Evolutionary conservation across 2,329 filamentous ascomycete species (phyloP).

Genomic region (Aspergillus pseudoglaucus): DNA sequence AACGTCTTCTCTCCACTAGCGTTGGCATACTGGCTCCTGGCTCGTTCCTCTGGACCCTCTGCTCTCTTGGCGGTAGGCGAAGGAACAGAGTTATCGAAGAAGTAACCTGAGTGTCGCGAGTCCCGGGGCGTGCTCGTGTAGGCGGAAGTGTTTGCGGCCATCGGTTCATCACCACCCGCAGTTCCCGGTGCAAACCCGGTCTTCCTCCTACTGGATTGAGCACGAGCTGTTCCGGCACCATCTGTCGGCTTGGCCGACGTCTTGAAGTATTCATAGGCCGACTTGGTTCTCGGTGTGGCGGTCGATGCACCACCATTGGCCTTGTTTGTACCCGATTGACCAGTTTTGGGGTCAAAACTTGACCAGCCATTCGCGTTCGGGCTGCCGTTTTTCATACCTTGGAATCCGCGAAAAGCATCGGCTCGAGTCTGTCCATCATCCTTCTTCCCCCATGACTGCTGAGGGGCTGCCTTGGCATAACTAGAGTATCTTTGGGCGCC

Average conservation of each 20-base stretch:
- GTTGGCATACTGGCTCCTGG: conserved; percentile 50
- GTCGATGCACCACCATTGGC: conserved; percentile 14
- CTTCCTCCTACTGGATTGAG: conserved; percentile 43
- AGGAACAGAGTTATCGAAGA: conserved; percentile 31
- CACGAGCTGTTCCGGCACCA: conserved; percentile 29
- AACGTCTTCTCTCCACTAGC: conserved; percentile 52
- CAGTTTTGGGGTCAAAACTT: conserved; percentile 35
- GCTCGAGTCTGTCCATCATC: conserved; percentile 37
- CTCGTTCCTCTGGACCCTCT: conserved; percentile 40
- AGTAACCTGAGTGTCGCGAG: conserved; percentile 20
- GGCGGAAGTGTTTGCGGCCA: conserved; percentile 48
- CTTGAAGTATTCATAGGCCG: conserved; percentile 35
- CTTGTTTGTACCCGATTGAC: conserved; percentile 18
- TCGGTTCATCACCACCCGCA: conserved; percentile 54
- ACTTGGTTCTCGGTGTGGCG: conserved; percentile 26
- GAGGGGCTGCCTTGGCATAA: conserved; percentile 35
- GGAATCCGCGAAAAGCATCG: conserved; percentile 40
- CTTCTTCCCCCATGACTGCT: conserved; percentile 31
- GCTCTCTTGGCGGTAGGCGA: conserved; percentile 38
- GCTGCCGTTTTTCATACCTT: conserved; percentile 35
- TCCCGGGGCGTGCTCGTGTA: conserved; percentile 34
- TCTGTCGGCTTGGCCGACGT: conserved; percentile 23
- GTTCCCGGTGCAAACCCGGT: conserved; percentile 54
- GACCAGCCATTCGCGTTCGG: conserved; percentile 27
- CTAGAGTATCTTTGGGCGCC: conserved; percentile 36